Conservation (phyloP, 2,329 filamentous ascomycete genomes). For the Lojkania enalia region DNA sequence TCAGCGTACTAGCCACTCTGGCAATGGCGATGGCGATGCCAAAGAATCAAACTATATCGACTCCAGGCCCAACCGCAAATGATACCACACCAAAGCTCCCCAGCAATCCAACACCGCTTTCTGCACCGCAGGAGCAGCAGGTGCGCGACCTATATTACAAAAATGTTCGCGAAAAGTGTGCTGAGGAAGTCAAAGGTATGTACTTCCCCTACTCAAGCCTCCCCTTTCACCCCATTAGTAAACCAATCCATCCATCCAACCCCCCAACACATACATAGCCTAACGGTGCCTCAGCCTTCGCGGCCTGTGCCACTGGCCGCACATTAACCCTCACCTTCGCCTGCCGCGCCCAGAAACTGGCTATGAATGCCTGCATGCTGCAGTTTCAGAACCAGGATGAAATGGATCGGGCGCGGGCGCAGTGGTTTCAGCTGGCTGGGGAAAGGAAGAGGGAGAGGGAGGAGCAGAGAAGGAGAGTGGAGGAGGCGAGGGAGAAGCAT, state of each 20-base stretch:
- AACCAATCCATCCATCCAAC: neutral
- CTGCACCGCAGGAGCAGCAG: conserved; percentile 69
- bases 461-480: conserved; percentile 52
- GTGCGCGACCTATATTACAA: conserved; percentile 76
- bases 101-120: conserved; percentile 66
- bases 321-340: conserved; percentile 87
- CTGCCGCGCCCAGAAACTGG: conserved; percentile 76
- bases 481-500: conserved; percentile 53
- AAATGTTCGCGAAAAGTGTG: conserved; percentile 77
- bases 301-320: conserved; percentile 81
- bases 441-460: conserved; percentile 71
- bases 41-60: conserved; percentile 4
- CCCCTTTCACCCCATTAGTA: conserved; percentile 1
- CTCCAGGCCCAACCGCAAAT: conserved; percentile 11
- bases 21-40: conserved; percentile 18
- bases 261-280: neutral
- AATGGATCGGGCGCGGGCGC: conserved; percentile 84
- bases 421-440: conserved; percentile 84
- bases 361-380: conserved; percentile 96
- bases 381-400: conserved; percentile 80
- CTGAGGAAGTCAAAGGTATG: conserved; percentile 62
- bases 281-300: conserved; percentile 68
- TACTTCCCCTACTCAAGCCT: conserved; percentile 1
- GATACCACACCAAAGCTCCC: conserved; percentile 25
- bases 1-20: too few relatives aligned